A percentile compares a stretch with the other conserved stretches of the same genome.
Conservation (phyloP, 2,329 filamentous ascomycete genomes). For the Colletotrichum sojae region DNA sequence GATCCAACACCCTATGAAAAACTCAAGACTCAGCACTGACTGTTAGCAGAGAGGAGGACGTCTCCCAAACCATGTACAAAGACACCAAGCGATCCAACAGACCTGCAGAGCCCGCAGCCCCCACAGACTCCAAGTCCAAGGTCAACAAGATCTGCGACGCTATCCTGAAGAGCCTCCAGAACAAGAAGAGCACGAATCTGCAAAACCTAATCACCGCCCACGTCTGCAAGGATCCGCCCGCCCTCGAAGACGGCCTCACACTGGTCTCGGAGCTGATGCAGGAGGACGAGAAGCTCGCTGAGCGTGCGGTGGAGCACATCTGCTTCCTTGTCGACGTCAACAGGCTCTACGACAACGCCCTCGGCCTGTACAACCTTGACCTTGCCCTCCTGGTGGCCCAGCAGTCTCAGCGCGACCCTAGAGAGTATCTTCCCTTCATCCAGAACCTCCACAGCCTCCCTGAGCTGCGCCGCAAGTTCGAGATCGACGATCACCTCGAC, state of each 20-base stretch:
- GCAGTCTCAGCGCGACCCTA: slow-evolving; percentile 94
- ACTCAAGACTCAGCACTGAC: slow-evolving; percentile 44
- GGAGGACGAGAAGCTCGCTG: slow-evolving; percentile 79
- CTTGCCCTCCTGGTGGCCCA: slow-evolving; percentile 92
- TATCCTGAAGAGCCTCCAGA: slow-evolving; percentile 77
- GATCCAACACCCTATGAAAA: slow-evolving; percentile 47
- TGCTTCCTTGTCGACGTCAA: slow-evolving; percentile 97
- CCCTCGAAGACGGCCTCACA: slow-evolving; percentile 85
- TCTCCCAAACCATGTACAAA: slow-evolving; percentile 92
- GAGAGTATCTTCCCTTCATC: slow-evolving; percentile 95
- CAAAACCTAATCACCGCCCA: slow-evolving; percentile 96
- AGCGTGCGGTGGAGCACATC: slow-evolving; percentile 94
- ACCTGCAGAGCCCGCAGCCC: slow-evolving; percentile 35
- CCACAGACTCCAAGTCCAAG: slow-evolving; percentile 64
- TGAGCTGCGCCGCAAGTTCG: slow-evolving; percentile 79
- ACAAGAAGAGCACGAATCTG: slow-evolving; percentile 74
- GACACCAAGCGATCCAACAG: slow-evolving; percentile 74
- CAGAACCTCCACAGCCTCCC: slow-evolving; percentile 85
- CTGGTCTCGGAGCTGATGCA: slow-evolving; percentile 83
- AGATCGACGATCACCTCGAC: slow-evolving; percentile 89
- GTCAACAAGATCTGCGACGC: slow-evolving; percentile 92
- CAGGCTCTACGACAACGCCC: slow-evolving; percentile 88
- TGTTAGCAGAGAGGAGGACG: slow-evolving; percentile 82
- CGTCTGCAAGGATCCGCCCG: slow-evolving; percentile 92
- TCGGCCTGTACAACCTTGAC: slow-evolving; percentile 93